phyloP scores from a whole-genome alignment of 257 asterid species.

The Handroanthus guayacan region DNA sequence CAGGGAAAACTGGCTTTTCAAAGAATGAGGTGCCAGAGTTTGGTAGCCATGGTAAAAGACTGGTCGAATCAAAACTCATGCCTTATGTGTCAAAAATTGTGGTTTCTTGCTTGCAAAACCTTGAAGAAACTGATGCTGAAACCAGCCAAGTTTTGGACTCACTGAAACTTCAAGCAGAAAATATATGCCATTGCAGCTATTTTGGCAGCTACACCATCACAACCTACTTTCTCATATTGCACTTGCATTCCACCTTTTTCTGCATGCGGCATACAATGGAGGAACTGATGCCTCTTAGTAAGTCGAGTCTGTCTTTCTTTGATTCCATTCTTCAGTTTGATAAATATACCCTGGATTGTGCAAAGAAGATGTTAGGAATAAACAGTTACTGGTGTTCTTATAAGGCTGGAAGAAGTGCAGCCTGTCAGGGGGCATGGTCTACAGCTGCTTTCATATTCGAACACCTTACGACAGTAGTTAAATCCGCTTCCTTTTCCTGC shows the following conservation, averaged over 20 bases:
- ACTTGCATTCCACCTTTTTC: conserved; percentile 41
- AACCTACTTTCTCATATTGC: conserved; percentile 59
- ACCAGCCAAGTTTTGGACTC: conserved; percentile 46
- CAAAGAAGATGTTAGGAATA: conserved; percentile 51
- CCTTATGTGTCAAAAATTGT: conserved; percentile 54
- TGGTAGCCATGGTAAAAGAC: conserved; percentile 33
- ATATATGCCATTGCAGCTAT: conserved; percentile 43
- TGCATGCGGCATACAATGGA: conserved; percentile 41
- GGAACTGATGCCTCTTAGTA: conserved; percentile 38
- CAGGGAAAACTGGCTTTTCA: conserved; percentile 39
- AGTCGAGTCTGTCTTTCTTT: conserved; percentile 28
- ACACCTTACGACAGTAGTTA: conserved; percentile 53
- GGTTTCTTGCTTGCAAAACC: conserved; percentile 59
- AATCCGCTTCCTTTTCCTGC: conserved; percentile 54
- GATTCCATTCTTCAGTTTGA: conserved; percentile 56
- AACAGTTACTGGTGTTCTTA: conserved; percentile 68
- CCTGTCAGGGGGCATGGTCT: conserved; percentile 85
- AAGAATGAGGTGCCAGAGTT: conserved; percentile 36
- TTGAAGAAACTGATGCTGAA: conserved; percentile 46
- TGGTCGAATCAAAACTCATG: conserved; percentile 47
- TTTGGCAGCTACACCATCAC: conserved; percentile 48
- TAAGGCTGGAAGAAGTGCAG: conserved; percentile 78
- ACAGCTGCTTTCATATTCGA: conserved; percentile 74
- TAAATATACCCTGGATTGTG: conserved; percentile 51
- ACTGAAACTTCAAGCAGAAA: conserved; percentile 61